Percentiles rank a stretch among this genome's conserved stretches.
phyloP scores from a whole-genome alignment of 495 filamentous ascomycete genomes.

The Thozetella sp. region DNA sequence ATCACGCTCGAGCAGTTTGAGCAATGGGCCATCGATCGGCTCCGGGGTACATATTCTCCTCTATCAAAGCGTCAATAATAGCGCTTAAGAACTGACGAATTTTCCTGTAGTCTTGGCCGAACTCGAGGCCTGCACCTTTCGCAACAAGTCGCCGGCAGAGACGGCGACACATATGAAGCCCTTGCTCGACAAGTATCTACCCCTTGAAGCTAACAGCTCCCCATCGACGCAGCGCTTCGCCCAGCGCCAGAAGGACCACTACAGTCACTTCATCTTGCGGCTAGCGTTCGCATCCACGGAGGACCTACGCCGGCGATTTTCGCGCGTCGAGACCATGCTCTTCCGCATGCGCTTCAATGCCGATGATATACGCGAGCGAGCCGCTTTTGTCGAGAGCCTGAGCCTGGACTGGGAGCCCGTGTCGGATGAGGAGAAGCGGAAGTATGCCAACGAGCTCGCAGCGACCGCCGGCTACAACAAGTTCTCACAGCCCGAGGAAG shows the following conservation, averaged over 20 bases:
- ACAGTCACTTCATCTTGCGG: constrained; percentile 95
- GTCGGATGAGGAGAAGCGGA: constrained; percentile 68
- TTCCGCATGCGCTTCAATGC: constrained; percentile 78
- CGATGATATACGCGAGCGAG: constrained; percentile 70
- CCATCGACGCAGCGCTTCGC: constrained; percentile 55
- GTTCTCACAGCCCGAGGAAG: constrained; percentile 64
- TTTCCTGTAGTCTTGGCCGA: constrained; percentile 77
- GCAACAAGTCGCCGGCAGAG: constrained; percentile 80
- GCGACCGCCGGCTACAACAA: constrained; percentile 24
- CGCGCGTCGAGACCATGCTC: constrained; percentile 82
- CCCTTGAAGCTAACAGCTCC: constrained; percentile 76
- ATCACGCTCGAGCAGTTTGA: constrained; percentile 98
- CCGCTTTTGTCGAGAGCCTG: constrained; percentile 75
- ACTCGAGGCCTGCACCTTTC: constrained; percentile 93
- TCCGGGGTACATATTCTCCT: constrained; percentile 60
- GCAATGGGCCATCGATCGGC: constrained; percentile 96
- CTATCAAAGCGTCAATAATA: background rate
- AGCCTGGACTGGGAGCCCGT: constrained; percentile 80
- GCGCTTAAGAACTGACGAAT: constrained; percentile 12
- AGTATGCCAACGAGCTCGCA: constrained; percentile 43
- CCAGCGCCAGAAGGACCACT: constrained; percentile 95
- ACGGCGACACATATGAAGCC: constrained; percentile 77
- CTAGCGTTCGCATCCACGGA: constrained; percentile 91
- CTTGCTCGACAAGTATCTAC: constrained; percentile 83
- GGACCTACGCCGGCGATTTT: constrained; percentile 87